Evolutionary conservation across 169 alveolate species (phyloP), one percentile per base, ranked within the genome.

Genomic region (Theileria parva): DNA sequence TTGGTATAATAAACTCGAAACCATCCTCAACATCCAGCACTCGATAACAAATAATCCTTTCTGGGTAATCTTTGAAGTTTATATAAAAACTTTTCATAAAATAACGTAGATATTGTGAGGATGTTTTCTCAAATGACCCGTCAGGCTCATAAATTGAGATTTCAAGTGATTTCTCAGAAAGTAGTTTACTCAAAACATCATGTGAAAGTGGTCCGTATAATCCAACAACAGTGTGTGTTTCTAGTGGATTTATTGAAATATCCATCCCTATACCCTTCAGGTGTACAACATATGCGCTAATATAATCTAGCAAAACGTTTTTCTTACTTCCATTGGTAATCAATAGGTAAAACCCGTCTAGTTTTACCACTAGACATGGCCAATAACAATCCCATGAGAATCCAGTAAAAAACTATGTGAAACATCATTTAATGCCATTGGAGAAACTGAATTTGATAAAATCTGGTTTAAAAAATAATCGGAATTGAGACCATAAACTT

Each of bases 11-110:
- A 65, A 89, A 60, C 81, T 89, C 92, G 65, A 81, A 80, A 5
- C 94, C 94, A 39, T 89, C 94, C 67, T 89, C 94, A n/a, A 91
- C 88, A 60, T 89, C 94, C n/a, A 90, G 81, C 28, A 83, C 71
- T 50, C 92, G 59, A 39, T 75, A 48, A 21, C 92, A 80, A 9
- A 59, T 48, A 17, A 89, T 75, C 67, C 59, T 75, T 15, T 80
- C 81, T 8, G 50, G 51, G 53, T 88, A 4, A 25, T 32, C 30
- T 25, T 60, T 37, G 0, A 76, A 27, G 8, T 21, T 57, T 5
- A 12, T 21, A 0, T 65, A 39, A 44, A 81, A 65, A 39, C 80
- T 64, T 12, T 75, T 48, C 88, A 81, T 74, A 55, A 81, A 81
- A 7, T 60, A 39, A 12, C 76, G 76, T 2, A 69, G 72, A 23